Percentiles rank a stretch among this genome's conserved stretches.
Evolutionary conservation across 2,329 filamentous ascomycete species (phyloP).

Genomic region (Dactylellina parvicollis): DNA sequence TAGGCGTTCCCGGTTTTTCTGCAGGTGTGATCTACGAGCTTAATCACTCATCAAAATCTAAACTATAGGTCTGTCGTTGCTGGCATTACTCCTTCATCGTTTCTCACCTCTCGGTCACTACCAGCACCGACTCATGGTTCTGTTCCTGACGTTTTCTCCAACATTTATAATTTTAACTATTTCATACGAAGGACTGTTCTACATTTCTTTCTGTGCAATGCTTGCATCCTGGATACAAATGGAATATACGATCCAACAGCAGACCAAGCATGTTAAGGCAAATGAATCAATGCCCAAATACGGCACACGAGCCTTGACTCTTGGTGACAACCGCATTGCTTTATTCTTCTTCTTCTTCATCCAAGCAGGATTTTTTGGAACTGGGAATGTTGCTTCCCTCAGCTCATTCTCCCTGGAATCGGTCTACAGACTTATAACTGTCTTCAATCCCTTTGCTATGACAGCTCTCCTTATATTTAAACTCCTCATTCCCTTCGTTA

Average conservation of each 20-base stretch:
- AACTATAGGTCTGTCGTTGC: constrained; percentile 72
- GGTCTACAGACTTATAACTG: constrained; percentile 83
- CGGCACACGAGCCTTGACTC: constrained; percentile 67
- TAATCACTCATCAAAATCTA: not conserved
- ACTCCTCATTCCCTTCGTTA: constrained; percentile 88
- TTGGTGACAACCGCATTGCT: constrained; percentile 86
- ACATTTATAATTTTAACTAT: constrained; percentile 96
- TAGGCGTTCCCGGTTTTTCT: constrained; percentile 60
- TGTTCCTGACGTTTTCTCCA: constrained; percentile 92
- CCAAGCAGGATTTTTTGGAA: constrained; percentile 96
- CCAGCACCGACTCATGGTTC: constrained; percentile 84
- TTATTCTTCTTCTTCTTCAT: constrained; percentile 95
- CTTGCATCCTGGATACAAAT: constrained; percentile 90
- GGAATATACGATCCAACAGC: constrained; percentile 77
- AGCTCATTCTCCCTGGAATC: constrained; percentile 94
- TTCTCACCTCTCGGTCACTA: constrained; percentile 85
- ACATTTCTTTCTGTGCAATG: constrained; percentile 84
- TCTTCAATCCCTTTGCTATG: constrained; percentile 95
- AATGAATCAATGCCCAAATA: not conserved
- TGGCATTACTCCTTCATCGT: constrained; percentile 82
- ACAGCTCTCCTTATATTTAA: constrained; percentile 87
- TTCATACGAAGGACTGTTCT: constrained; percentile 96
- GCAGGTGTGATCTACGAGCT: constrained; percentile 51
- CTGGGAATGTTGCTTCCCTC: constrained; percentile 92
- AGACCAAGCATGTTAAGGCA: constrained; percentile 39